Percentiles rank a stretch among this genome's conserved stretches.
Evolutionary conservation across 2,329 filamentous ascomycete genomes (phyloP).

Genomic region (Anisogramma anomala): DNA sequence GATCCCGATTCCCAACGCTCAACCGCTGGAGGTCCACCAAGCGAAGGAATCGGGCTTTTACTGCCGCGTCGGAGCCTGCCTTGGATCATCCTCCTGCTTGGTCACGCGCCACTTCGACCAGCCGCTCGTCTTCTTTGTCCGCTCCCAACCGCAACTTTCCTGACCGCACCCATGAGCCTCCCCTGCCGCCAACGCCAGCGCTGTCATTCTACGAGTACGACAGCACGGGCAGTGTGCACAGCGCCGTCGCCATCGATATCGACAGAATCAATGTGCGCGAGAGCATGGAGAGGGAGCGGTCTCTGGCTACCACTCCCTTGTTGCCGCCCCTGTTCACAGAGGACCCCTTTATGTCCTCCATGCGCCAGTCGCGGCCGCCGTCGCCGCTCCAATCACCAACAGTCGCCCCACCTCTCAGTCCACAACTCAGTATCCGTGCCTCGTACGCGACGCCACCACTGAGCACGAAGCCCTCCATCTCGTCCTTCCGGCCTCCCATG

Average conservation of each 20-base stretch:
- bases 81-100: slow-evolving; percentile 62
- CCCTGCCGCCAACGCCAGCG: slow-evolving; percentile 49
- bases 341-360: slow-evolving; percentile 31
- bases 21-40: slow-evolving; percentile 38
- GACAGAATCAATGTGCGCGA: slow-evolving; percentile 37
- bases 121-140: slow-evolving; percentile 69
- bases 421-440: slow-evolving; percentile 28
- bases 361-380: slow-evolving; percentile 45
- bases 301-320: slow-evolving; percentile 66
- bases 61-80: slow-evolving; percentile 69
- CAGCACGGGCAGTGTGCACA: slow-evolving; percentile 42
- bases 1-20: slow-evolving; percentile 46
- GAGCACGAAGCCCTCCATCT: slow-evolving; percentile 64
- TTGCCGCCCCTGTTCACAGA: slow-evolving; percentile 69
- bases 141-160: slow-evolving; percentile 38
- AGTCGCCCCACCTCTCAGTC: slow-evolving; percentile 47
- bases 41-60: slow-evolving; percentile 34
- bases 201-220: slow-evolving; percentile 54
- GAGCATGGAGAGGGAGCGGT: slow-evolving; percentile 46
- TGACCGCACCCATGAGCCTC: slow-evolving; percentile 38
- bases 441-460: slow-evolving; percentile 55
- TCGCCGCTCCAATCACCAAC: slow-evolving; percentile 83
- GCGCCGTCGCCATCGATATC: slow-evolving; percentile 42
- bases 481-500: slow-evolving; percentile 59
- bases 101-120: slow-evolving; percentile 53